Conservation (phyloP, 1,284 basidiomycete genomes). For the Peniophora sp. region DNA sequence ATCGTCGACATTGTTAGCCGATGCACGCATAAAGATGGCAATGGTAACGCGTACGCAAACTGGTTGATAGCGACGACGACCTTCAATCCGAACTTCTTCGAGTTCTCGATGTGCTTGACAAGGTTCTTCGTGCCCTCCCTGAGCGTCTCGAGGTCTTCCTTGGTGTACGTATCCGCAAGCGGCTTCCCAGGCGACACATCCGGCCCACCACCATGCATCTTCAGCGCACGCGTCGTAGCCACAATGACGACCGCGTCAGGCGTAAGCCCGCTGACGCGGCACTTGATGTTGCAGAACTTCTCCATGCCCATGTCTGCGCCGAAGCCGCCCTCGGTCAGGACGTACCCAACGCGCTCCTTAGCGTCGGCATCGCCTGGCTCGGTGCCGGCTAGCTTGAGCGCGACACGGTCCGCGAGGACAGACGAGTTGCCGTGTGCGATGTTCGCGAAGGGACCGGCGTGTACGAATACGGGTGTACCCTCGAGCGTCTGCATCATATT, state of each 20-base stretch:
- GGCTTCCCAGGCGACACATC: slow-evolving; percentile 97
- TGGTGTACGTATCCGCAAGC: slow-evolving; percentile 88
- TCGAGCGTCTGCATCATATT: slow-evolving; percentile 99
- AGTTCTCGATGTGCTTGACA: slow-evolving; percentile 91
- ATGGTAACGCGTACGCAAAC: slow-evolving; percentile 65
- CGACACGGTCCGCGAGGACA: slow-evolving; percentile 93
- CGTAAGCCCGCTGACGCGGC: slow-evolving; percentile 85
- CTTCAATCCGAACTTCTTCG: slow-evolving; percentile 94
- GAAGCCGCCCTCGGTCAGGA: slow-evolving; percentile 97
- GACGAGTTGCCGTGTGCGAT: slow-evolving; percentile 99
- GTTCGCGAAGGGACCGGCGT: slow-evolving; percentile 98
- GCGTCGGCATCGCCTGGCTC: slow-evolving; percentile 78
- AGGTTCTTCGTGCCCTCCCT: slow-evolving; percentile 93
- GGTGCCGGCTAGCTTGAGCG: slow-evolving; percentile 94
- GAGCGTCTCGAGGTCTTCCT: slow-evolving; percentile 88
- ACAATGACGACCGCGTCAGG: slow-evolving; percentile 96
- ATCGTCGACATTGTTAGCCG: slow-evolving; percentile 7
- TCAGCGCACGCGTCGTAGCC: slow-evolving; percentile 94
- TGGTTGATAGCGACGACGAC: slow-evolving; percentile 95
- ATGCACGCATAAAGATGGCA: slow-evolving; percentile 2
- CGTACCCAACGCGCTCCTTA: slow-evolving; percentile 78
- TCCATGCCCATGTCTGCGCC: slow-evolving; percentile 99
- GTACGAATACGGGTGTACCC: slow-evolving; percentile 98
- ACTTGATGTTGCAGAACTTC: slow-evolving; percentile 99
- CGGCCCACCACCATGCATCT: slow-evolving; percentile 99